Percentiles rank a stretch among this genome's conserved stretches.
Conservation (phyloP, 2,329 filamentous ascomycete genomes). For the Monosporascus sp. region DNA sequence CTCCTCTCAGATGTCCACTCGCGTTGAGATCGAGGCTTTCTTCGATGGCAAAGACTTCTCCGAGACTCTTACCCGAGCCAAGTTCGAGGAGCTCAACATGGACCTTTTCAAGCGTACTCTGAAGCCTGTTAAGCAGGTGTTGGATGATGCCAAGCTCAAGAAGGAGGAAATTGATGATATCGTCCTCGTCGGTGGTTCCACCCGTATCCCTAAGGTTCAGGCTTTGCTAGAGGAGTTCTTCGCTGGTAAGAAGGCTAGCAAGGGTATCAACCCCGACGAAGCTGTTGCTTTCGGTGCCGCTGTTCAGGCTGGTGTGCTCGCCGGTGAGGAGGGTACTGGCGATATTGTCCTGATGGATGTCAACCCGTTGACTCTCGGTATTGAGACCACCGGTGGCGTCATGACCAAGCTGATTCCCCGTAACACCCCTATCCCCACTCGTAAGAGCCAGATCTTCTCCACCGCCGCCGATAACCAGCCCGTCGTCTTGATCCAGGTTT, state of each 20-base stretch:
- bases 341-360: conserved; percentile 92
- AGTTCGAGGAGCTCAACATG: conserved; percentile 99
- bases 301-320: conserved; percentile 92
- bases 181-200: conserved; percentile 95
- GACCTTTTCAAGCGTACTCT: conserved; percentile 99
- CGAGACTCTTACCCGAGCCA: conserved; percentile 95
- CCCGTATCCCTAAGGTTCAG: conserved; percentile 98
- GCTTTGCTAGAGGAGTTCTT: conserved; percentile 94
- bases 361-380: conserved; percentile 93
- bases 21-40: conserved; percentile 97
- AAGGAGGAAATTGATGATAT: conserved; percentile 95
- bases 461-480: conserved; percentile 96
- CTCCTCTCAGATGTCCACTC: conserved; percentile 86
- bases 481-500: conserved; percentile 91
- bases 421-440: conserved; percentile 90
- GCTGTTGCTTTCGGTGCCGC: conserved; percentile 97
- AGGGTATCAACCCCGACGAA: conserved; percentile 99
- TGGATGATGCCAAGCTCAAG: conserved; percentile 97
- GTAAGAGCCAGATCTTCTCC: conserved; percentile 97
- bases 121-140: conserved; percentile 96
- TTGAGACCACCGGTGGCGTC: conserved; percentile 94
- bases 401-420: conserved; percentile 96
- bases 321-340: conserved; percentile 77
- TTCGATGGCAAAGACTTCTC: conserved; percentile 96
- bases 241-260: conserved; percentile 90